phyloP scores from a whole-genome alignment of 345 rosid species.

The Orychophragmus violaceus region DNA sequence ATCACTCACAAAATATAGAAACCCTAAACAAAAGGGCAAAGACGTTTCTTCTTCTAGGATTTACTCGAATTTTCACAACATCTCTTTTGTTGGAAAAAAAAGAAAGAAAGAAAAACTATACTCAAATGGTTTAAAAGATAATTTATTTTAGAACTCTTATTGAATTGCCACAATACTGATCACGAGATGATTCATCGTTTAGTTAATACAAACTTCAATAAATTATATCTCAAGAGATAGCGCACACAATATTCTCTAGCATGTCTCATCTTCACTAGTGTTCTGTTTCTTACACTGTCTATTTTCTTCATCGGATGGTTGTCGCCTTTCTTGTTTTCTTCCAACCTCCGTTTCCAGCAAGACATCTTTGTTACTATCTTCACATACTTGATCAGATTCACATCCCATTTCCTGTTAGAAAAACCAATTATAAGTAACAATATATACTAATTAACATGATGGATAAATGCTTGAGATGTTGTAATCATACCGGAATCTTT shows the following conservation, averaged over 20 bases:
- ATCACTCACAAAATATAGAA: no score
- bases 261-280: conserved; percentile 16
- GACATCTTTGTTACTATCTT: conserved; percentile 5
- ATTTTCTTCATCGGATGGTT: conserved; percentile 14
- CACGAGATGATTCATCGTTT: not conserved
- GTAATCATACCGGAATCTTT: conserved; percentile 7
- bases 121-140: not conserved
- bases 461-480: not conserved
- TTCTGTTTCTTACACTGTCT: conserved; percentile 29
- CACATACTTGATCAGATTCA: conserved; percentile 6
- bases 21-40: no score
- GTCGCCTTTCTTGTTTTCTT: conserved; percentile 21
- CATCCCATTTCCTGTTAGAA: conserved; percentile 7
- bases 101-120: not conserved
- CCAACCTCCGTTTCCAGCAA: conserved; percentile 15
- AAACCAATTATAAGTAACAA: not conserved
- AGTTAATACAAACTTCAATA: not conserved
- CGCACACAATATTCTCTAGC: not conserved
- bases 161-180: not conserved
- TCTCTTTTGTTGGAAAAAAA: not conserved
- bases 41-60: no score
- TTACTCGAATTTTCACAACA: no score
- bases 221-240: not conserved
- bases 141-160: not conserved
- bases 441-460: not conserved